Evolutionary conservation across 108 stramenopile species (phyloP), one percentile per base, ranked within the genome.

Genomic region (Nannochloropsis salina): DNA sequence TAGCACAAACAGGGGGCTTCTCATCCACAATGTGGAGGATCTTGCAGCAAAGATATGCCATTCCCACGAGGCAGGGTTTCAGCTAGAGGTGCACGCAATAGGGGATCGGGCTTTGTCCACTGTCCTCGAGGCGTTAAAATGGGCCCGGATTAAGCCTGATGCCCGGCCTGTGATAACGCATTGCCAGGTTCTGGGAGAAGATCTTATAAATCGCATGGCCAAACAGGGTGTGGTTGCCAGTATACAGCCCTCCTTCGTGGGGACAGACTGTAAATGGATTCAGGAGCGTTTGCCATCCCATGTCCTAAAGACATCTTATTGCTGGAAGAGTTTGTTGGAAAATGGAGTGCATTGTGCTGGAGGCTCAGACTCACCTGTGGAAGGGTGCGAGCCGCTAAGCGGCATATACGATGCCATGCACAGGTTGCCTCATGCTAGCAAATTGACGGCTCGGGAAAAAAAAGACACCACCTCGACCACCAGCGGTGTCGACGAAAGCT

Each of bases 221-320:
- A 40, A 9, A 31, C 41, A 82, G 9, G 89, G 86, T 43, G 90
- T 44, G 12, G 85, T 91, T 10, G 90, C 90, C 22, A 88, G 86
- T 9, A 88, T 91, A 15, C 90, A 91, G 87, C 90, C 90, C 9
- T 90, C 90, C 20, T 91, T 91, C 86, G 90, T 91, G 41, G 86
- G 90, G 42, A 90, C 90, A 42, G 90, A 91, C 79, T 88, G 85
- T 15, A 31, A 81, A 9, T 90, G 88, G 20, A 85, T 91, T 12
- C 88, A n/a, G 44, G 81, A 86, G 9, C 47, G 90, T 44, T 84
- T 90, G 51, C 44, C 83, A 74, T 22, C 15, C 12, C 21, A n/a
- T 9, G 45, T 51, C 18, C 84, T 88, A 31, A 8, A 31, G 86
- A 44, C 42, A 31, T 90, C 88, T 41, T 90, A 90, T 80, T 85